Base-by-base conservation (phyloP, 352 stramenopile genomes). In the Phytophthora capsici region DNA sequence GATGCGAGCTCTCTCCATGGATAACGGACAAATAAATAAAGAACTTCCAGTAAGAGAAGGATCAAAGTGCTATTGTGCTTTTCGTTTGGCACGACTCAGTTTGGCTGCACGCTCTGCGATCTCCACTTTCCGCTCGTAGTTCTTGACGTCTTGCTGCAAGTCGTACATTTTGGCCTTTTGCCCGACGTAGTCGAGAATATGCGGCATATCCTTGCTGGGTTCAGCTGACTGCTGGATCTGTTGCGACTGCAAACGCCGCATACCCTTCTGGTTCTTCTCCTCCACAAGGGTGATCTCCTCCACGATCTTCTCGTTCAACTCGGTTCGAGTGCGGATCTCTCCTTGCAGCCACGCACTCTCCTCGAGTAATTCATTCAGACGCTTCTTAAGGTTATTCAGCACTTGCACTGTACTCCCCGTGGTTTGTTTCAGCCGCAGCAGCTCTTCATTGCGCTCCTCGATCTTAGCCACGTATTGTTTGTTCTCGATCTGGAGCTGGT, bases 401-500 rank as follows among this genome's bases (percentile, higher is more conserved):
- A 93, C 77, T 61, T 97, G 88, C 7, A 97, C 89, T 0, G 91
- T 97, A 56, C 78, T 95, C 20, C 87, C 87, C 16, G 90, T 97
- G 4, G 91, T 96, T 55, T 95, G 78, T 54, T 98, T 98, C 32
- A 98, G 80, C 48, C 88, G 89, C 59, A 98, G 79, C 13, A 98
- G 76, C 74, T 98, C 93, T 66, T 97, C 86, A 57, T 98, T 98
- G 28, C 92, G 79, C 76, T 98, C 94, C 66, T 98, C 94, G 59
- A 98, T 98, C 66, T 96, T 98, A 49, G 84, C 81, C 7, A 98
- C 80, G 77, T 98, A 98, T 75, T 98, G 94, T 56, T 98, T 98
- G 82, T 98, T 98, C 71, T 98, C 94, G 48, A 98, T 98, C 77
- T 98, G 94, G 10, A 98, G 78, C 57, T 96, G 89, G 69, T 98